Percentiles rank a stretch among this genome's conserved stretches.
Conservation (phyloP, 2,329 filamentous ascomycete genomes). For the Knufia petricola region DNA sequence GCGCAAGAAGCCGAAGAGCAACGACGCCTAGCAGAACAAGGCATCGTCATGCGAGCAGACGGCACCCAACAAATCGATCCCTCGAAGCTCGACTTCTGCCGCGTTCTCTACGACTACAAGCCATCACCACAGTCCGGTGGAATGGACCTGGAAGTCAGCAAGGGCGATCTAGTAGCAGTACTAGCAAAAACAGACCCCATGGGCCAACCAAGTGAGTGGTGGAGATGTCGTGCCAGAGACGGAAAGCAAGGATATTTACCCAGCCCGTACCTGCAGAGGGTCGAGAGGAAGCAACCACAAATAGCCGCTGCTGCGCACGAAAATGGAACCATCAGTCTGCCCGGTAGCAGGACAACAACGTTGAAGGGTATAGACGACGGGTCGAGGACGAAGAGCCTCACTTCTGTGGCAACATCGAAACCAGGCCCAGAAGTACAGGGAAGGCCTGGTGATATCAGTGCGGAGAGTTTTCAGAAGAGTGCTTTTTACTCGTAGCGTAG, state of each 20-base stretch:
- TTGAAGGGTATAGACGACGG: slow-evolving; percentile 34
- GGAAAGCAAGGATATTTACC: slow-evolving; percentile 87
- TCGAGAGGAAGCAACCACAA: slow-evolving; percentile 44
- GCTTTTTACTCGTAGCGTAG: slow-evolving; percentile 52
- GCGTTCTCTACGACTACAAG: slow-evolving; percentile 85
- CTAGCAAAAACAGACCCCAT: slow-evolving; percentile 85
- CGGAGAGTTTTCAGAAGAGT: slow-evolving; percentile 63
- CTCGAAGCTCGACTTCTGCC: slow-evolving; percentile 90
- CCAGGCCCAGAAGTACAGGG: slow-evolving; percentile 41
- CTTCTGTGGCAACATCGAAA: slow-evolving; percentile 19
- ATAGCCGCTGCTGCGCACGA: slow-evolving; percentile 32
- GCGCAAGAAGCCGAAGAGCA: slow-evolving; percentile 67
- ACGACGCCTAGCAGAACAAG: slow-evolving; percentile 41
- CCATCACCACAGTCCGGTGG: slow-evolving; percentile 60
- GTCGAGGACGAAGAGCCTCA: slow-evolving; percentile 27
- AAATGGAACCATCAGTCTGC: slow-evolving; percentile 26
- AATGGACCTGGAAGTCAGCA: slow-evolving; percentile 83
- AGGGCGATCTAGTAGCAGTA: slow-evolving; percentile 91
- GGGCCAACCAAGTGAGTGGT: slow-evolving; percentile 92
- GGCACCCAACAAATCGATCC: slow-evolving; percentile 58
- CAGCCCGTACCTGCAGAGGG: slow-evolving; percentile 74
- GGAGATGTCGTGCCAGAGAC: slow-evolving; percentile 84
- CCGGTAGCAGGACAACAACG: slow-evolving; percentile 44
- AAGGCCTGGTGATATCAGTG: slow-evolving; percentile 54
- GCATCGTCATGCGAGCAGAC: slow-evolving; percentile 34